Conservation (phyloP, 2,329 filamentous ascomycete species). For the Pseudocercospora crystallina region DNA sequence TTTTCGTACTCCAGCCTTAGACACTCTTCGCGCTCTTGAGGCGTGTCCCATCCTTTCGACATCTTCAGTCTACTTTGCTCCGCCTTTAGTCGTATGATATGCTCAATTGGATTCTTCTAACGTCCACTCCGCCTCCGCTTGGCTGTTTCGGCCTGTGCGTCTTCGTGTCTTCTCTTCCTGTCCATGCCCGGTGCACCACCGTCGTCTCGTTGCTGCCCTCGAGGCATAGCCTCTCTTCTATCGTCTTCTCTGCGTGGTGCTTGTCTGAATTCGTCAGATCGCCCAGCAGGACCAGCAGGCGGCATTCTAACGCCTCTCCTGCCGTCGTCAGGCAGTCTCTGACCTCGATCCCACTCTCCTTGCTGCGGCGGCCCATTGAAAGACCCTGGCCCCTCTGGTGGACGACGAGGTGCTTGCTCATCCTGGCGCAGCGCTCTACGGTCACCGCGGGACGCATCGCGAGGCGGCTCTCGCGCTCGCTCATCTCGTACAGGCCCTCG, state of each 20-base stretch:
- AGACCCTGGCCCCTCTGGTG: conserved; percentile 12
- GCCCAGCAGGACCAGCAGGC: conserved; percentile 14
- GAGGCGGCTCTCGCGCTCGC: conserved; percentile 24
- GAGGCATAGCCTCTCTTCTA: conserved; percentile 15
- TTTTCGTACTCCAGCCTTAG: too few relatives aligned
- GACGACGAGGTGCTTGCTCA: conserved; percentile 21
- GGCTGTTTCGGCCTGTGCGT: conserved; percentile 20
- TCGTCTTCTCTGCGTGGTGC: conserved; percentile 24
- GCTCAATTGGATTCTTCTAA: neutral
- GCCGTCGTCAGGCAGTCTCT: conserved; percentile 19
- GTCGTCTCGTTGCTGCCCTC: conserved; percentile 20
- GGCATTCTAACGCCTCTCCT: conserved; percentile 18
- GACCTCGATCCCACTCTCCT: conserved; percentile 25
- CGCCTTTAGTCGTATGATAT: too few relatives aligned
- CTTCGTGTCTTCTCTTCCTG: conserved; percentile 34
- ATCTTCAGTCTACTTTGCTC: too few relatives aligned
- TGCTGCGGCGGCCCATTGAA: conserved; percentile 10
- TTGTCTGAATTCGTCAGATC: conserved; percentile 24
- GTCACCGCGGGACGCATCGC: conserved; percentile 15
- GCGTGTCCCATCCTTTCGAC: too few relatives aligned
- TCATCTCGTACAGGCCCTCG: conserved; percentile 27
- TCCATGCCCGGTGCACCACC: conserved; percentile 12
- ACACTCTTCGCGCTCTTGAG: too few relatives aligned
- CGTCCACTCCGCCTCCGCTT: conserved; percentile 29
- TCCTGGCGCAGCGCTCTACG: conserved; percentile 16